Base-by-base conservation (phyloP, 257 asterid species). In the Craterostigma plantagineum region DNA sequence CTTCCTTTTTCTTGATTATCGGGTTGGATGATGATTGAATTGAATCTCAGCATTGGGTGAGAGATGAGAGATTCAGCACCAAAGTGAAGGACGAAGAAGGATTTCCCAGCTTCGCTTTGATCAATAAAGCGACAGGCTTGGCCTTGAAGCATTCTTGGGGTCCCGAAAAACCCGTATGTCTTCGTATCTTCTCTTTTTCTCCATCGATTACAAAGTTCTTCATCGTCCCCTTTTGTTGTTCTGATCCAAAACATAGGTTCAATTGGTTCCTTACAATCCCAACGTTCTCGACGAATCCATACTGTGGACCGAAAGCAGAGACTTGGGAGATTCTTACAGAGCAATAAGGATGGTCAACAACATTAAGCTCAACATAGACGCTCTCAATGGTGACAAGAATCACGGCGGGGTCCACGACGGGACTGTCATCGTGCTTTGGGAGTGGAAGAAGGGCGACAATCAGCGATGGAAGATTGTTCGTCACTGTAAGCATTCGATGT, bases 81-180 rank as follows among this genome's bases (percentile, higher is more conserved):
- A 62, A 45, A 56, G 84, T 72, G 63, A 77, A 73, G 69, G 94
- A 81, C 36, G 87, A 65, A 59, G 73, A 81, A 49, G 92, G 94
- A 2, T 63, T 66, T 39, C 92, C 94, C 10, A 63, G 83, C 56
- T 81, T 81, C 60, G 76, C 84, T 14, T 54, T 81, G 58, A 51
- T 81, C 51, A 81, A 81, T 56, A 75, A 75, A 61, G 83, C 73
- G 12, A 65, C 92, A 27, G 76, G 87, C 15, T 63, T 64, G 52
- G 81, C 92, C 60, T 16, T 81, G 50, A 81, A 81, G 57, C 92
- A 77, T 66, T 59, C 84, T n/a, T 18, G 55, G 33, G 81, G 79
- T 16, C 73, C 81, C 38, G 49, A 69, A 12, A 58, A 63, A 14
- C 65, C 65, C 33, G 68, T 68, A 62, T 14, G 5, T 7, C 16